Base-by-base conservation (phyloP, 306 rosid genomes). In the Chamaecrista fasciculata region DNA sequence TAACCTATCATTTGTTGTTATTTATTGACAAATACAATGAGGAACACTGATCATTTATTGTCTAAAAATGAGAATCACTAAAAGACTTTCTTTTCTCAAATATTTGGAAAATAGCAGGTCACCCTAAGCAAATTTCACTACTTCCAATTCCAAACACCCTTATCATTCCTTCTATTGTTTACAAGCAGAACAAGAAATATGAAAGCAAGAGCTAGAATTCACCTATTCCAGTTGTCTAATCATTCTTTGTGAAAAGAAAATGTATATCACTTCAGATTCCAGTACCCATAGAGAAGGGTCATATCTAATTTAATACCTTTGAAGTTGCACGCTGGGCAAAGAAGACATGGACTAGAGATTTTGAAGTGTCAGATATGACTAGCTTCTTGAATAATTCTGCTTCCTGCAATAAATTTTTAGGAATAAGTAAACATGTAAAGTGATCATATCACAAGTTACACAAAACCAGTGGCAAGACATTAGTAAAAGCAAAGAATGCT, bases 281-380 rank as follows among this genome's bases (percentile, higher is more conserved):
- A 40, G 8, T 4, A 19, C 23, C 37, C 65, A 19, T 20, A 10
- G 49, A 59, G 25, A 33, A 43, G 29, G 58, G 8, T 56, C 39
- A 40, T 53, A 77, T 71, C 72, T 78, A 63, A 73, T 61, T 34
- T 15, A 51, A 46, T 85, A 94, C 99, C 99, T 95, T 95, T 19
- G 95, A 82, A 74, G 86, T 83, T 47, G 89, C 78, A 18, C 92
- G 95, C 76, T 91, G 99, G 48, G 96, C 86, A 78, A 95, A 95
- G 86, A 91, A 95, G 55, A 86, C 79, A 66, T 95, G 90, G 71
- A 95, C 88, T 72, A 95, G 95, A 76, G 90, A 90, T 80, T 81
- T 91, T 37, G 97, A 31, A 16, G 97, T 91, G 79, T 91, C 91
- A 19, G 97, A 83, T 62, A 73, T 2, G 53, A 91, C 91, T 52